Evolutionary conservation across 176 grass and related monocot species (phyloP).

Genomic region (Eremochloa ophiuroides): DNA sequence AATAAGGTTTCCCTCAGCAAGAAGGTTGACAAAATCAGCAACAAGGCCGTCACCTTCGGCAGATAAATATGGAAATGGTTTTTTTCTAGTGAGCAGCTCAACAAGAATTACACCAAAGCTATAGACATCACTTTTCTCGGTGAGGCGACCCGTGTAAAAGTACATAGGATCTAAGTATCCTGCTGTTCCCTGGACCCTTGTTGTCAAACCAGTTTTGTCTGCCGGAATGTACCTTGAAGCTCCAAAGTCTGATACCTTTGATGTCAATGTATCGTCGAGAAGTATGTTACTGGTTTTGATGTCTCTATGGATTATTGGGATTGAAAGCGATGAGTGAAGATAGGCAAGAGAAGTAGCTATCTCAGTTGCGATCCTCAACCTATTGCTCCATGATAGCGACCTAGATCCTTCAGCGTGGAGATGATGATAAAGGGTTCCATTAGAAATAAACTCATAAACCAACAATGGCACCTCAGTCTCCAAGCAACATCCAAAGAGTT

Average conservation of each 20-base stretch:
- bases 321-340: too few relatives aligned
- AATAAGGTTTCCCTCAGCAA: neutral
- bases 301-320: too few relatives aligned
- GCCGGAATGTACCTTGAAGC: too few relatives aligned
- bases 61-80: too few relatives aligned
- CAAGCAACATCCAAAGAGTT: neutral
- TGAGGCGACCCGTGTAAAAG: neutral
- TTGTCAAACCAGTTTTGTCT: neutral
- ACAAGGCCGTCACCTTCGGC: too few relatives aligned
- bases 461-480: neutral
- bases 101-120: neutral
- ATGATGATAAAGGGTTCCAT: neutral
- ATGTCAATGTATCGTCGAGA: too few relatives aligned
- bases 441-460: neutral
- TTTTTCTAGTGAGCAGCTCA: too few relatives aligned
- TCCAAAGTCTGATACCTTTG: too few relatives aligned
- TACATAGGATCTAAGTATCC: neutral
- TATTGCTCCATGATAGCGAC: neutral
- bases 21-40: neutral
- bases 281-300: too few relatives aligned
- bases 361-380: too few relatives aligned
- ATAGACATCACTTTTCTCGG: neutral
- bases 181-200: neutral
- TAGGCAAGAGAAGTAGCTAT: too few relatives aligned
- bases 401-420: neutral